These are phyloP conservation scores for Tardiomyces digboiensis DNA, from an alignment of 1,139 yeast genomes.

Conservation along the genomic window DNA sequence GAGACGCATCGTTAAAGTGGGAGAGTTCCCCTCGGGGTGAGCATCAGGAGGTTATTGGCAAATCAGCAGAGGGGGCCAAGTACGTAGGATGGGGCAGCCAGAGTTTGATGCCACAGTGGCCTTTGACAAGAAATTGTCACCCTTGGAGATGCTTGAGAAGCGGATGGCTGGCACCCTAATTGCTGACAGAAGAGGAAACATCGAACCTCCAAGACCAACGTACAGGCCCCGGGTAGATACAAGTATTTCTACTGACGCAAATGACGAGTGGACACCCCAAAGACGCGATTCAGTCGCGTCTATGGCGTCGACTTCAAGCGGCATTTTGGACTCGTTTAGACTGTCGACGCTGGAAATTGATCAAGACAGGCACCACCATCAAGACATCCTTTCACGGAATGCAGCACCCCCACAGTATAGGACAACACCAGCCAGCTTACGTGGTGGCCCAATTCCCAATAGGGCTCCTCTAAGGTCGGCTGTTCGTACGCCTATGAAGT, in stretches of 20 bases:
- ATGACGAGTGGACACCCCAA: conserved; percentile 4
- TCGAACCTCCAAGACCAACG: conserved; percentile 1
- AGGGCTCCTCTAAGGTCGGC: too few relatives aligned
- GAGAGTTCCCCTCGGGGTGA: too few relatives aligned
- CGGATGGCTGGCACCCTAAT: conserved; percentile 17
- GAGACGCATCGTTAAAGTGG: too few relatives aligned
- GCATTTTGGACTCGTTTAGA: conserved; percentile 22
- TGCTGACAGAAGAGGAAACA: background rate
- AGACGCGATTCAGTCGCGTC: conserved; percentile 5
- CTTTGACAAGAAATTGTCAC: conserved; percentile 17
- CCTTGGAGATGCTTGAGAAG: conserved; percentile 22
- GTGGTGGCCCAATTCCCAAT: too few relatives aligned
- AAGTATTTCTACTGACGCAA: conserved; percentile 1
- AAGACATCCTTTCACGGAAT: too few relatives aligned
- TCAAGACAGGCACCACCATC: too few relatives aligned
- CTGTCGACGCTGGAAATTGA: conserved; percentile 13
- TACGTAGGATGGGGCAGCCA: too few relatives aligned
- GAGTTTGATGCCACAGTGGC: conserved; percentile 1
- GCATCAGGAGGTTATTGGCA: too few relatives aligned
- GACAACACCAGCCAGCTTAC: too few relatives aligned
- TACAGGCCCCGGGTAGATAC: conserved; percentile 7
- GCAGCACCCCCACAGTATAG: too few relatives aligned
- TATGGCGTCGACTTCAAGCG: conserved; percentile 8
- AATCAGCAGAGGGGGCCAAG: too few relatives aligned
- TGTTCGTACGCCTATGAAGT: too few relatives aligned